Evolutionary conservation across 331 rosid species (phyloP), one percentile per base, ranked within the genome.

Genomic region (Quercus tomentella): DNA sequence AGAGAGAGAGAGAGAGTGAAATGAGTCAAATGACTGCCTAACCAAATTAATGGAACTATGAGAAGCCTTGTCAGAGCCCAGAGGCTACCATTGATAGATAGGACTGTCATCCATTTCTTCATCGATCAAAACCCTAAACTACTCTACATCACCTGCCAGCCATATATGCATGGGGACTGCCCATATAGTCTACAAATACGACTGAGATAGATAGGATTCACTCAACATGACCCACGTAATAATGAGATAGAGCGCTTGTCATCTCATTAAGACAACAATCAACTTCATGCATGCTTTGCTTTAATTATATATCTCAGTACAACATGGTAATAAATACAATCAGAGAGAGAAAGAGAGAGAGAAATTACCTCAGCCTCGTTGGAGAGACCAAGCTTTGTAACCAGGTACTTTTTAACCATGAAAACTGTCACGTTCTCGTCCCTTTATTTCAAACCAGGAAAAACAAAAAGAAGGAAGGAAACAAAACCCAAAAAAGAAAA

Each of bases 351-450:
- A 26, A 26, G 56, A 67, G 43, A 52, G 25, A 25, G 31, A 26
- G 2, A 61, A 17, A 21, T 37, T 76, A 88, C 94, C 94, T 88
- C 87, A 63, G 83, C 79, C 84, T 90, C 91, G 86, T 86, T 83
- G 88, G 92, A 84, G 83, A 90, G 94, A 79, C 91, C 90, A 70
- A 90, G 90, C 86, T 90, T 90, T 83, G 68, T 85, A 78, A 90
- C 88, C 87, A 90, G 84, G 87, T 90, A 90, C 88, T 73, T 90
- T 78, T 90, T 90, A 76, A 90, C 91, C 88, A 81, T 83, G 75
- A 84, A 81, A 76, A 90, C 82, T 75, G 94, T 88, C 92, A 81
- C 79, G 83, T 85, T 82, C 84, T 86, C 91, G 82, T 90, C 90
- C 83, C 94, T 90, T 79, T 57, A 58, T 33, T 68, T 5, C 12